Evolutionary conservation across 2,329 filamentous ascomycete species (phyloP).

Genomic region (Colletotrichum limetticola): DNA sequence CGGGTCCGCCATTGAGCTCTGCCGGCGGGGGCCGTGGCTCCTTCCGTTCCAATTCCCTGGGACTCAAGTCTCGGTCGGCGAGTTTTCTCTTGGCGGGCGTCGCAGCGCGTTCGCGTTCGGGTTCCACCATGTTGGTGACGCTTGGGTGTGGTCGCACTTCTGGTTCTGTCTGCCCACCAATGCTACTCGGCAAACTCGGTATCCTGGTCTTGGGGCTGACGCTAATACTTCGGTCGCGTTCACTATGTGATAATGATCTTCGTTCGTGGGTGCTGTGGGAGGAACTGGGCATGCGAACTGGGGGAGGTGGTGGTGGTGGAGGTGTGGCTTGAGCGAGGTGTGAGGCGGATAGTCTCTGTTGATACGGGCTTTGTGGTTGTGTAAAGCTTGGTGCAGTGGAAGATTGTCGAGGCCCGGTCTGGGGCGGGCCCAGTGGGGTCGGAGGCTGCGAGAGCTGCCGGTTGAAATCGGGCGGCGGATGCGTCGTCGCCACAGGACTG

Average conservation of each 20-base stretch:
- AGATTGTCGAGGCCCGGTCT: constrained; percentile 54
- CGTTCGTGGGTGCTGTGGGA: constrained; percentile 59
- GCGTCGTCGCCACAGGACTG: constrained; percentile 61
- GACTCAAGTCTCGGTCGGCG: constrained; percentile 58
- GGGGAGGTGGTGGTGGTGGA: constrained; percentile 48
- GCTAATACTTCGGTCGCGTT: constrained; percentile 77
- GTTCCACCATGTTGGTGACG: constrained; percentile 40
- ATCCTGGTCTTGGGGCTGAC: constrained; percentile 82
- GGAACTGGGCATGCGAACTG: constrained; percentile 49
- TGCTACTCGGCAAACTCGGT: constrained; percentile 60
- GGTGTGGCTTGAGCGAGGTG: constrained; percentile 38
- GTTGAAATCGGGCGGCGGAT: constrained; percentile 54
- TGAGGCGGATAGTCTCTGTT: constrained; percentile 56
- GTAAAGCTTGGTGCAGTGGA: constrained; percentile 53
- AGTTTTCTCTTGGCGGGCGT: constrained; percentile 61
- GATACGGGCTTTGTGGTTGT: constrained; percentile 70
- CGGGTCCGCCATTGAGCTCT: constrained; percentile 56
- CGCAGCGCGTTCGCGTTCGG: constrained; percentile 46
- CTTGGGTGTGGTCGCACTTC: constrained; percentile 32
- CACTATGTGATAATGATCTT: constrained; percentile 65
- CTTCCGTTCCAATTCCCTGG: constrained; percentile 62
- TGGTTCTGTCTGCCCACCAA: constrained; percentile 42
- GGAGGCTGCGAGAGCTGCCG: constrained; percentile 65
- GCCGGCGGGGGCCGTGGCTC: constrained; percentile 61
- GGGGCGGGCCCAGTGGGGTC: constrained; percentile 63